Conservation (phyloP, 2,329 filamentous ascomycete genomes). For the Colletotrichum costaricense region DNA sequence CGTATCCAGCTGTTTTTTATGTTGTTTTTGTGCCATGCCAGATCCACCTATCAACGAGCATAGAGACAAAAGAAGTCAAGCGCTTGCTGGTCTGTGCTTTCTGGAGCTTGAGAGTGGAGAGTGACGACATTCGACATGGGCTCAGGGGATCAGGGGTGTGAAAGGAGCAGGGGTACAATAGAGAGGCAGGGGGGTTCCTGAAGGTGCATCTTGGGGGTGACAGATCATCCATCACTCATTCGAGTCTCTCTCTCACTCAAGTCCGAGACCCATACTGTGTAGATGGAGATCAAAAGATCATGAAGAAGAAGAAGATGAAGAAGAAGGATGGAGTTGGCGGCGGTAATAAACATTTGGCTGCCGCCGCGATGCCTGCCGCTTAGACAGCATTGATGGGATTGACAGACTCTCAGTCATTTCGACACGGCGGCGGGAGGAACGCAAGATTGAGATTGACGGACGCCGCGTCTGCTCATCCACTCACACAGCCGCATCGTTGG, state of each 20-base stretch:
- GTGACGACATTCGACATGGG: constrained; percentile 32
- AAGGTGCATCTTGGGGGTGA: not conserved
- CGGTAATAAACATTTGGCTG: not conserved
- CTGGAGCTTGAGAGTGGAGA: constrained; percentile 10
- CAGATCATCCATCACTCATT: not conserved
- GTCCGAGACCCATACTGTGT: not conserved
- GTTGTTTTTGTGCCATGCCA: not conserved
- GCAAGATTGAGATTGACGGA: constrained; percentile 4
- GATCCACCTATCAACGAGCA: constrained; percentile 7
- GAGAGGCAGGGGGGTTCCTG: not conserved
- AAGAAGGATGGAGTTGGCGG: not conserved
- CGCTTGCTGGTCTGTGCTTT: constrained; percentile 13
- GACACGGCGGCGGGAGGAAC: not conserved
- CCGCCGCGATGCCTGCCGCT: not conserved
- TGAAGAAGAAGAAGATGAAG: not conserved
- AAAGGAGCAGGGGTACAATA: not conserved
- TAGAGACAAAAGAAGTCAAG: not conserved
- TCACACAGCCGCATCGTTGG: not conserved
- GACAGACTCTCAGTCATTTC: not conserved
- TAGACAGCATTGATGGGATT: not conserved
- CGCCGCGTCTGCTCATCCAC: constrained; percentile 22
- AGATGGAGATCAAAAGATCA: not conserved
- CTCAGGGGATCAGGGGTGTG: not conserved
- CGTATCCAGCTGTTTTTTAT: not conserved
- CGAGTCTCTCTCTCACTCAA: not conserved